These are phyloP conservation scores for Psilocybe subaeruginosa DNA, from an alignment of 768 basidiomycete genomes.

Conservation along the genomic window DNA sequence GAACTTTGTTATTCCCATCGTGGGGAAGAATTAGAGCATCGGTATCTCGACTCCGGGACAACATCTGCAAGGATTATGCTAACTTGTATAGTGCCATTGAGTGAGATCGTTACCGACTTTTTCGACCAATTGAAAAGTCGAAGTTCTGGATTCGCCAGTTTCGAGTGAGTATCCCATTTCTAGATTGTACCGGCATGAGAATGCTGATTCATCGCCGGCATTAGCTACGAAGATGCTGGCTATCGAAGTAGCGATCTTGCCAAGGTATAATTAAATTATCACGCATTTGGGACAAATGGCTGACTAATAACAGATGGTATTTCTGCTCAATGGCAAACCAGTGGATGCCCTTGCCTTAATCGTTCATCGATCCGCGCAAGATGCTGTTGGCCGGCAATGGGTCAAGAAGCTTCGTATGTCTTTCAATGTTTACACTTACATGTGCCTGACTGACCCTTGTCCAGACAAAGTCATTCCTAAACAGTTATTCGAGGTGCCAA, in stretches of 20 bases:
- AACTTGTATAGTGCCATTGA: constrained; percentile 83
- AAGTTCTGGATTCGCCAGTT: constrained; percentile 89
- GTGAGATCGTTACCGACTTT: constrained; percentile 94
- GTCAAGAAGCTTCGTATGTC: constrained; percentile 86
- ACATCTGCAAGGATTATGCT: constrained; percentile 74
- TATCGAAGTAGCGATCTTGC: constrained; percentile 81
- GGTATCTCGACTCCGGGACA: constrained; percentile 71
- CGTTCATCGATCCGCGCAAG: constrained; percentile 81
- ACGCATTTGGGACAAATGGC: not conserved
- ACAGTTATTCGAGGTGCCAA: constrained; percentile 93
- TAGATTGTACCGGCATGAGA: not conserved
- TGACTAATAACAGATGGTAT: constrained; percentile 67
- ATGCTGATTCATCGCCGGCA: constrained; percentile 5
- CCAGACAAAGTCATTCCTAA: constrained; percentile 90
- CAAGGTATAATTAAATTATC: constrained; percentile 56
- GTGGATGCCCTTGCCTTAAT: constrained; percentile 95
- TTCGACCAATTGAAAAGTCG: constrained; percentile 94
- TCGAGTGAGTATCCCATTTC: constrained; percentile 63
- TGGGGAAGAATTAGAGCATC: constrained; percentile 81
- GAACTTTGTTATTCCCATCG: constrained; percentile 87
- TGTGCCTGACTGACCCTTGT: constrained; percentile 4
- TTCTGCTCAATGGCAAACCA: constrained; percentile 85
- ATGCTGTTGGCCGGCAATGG: constrained; percentile 79
- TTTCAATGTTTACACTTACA: not conserved
- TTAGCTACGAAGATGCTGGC: constrained; percentile 94